These are phyloP conservation scores for Aspergillus intermedius DNA, from an alignment of 2,329 filamentous ascomycete species.

Conservation along the genomic window DNA sequence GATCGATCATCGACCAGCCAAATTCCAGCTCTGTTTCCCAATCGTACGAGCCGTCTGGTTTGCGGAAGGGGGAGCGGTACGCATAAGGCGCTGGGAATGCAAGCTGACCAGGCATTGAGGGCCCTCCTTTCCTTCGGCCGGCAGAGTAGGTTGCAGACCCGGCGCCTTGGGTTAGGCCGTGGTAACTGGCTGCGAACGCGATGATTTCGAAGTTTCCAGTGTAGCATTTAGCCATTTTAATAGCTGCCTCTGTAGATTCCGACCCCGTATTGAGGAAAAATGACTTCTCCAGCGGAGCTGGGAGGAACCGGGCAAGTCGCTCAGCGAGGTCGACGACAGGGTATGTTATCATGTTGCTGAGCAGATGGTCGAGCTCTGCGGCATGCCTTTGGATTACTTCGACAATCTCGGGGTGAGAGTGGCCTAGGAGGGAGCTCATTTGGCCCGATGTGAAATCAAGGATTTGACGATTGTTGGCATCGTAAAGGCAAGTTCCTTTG, in stretches of 20 bases:
- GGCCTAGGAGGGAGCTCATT: conserved; percentile 55
- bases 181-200: conserved; percentile 53
- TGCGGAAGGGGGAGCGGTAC: conserved; percentile 57
- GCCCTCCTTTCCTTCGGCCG: conserved; percentile 16
- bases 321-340: conserved; percentile 53
- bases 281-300: conserved; percentile 45
- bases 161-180: conserved; percentile 54
- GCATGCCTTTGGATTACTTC: conserved; percentile 46
- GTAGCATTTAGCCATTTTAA: conserved; percentile 58
- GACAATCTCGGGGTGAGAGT: conserved; percentile 54
- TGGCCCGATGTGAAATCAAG: conserved; percentile 57
- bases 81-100: conserved; percentile 55
- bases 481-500: conserved; percentile 43
- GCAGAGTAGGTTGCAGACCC: conserved; percentile 40
- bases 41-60: conserved; percentile 55
- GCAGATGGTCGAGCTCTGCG: conserved; percentile 51
- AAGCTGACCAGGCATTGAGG: conserved; percentile 49
- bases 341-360: conserved; percentile 53
- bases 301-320: conserved; percentile 45
- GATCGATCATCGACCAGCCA: conserved; percentile 56
- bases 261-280: conserved; percentile 55
- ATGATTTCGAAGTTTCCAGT: conserved; percentile 62
- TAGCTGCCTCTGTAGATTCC: conserved; percentile 56
- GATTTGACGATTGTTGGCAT: conserved; percentile 38
- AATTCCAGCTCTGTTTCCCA: conserved; percentile 60